Conservation (phyloP, 2,329 filamentous ascomycete genomes). For the Fusarium hainanense region DNA sequence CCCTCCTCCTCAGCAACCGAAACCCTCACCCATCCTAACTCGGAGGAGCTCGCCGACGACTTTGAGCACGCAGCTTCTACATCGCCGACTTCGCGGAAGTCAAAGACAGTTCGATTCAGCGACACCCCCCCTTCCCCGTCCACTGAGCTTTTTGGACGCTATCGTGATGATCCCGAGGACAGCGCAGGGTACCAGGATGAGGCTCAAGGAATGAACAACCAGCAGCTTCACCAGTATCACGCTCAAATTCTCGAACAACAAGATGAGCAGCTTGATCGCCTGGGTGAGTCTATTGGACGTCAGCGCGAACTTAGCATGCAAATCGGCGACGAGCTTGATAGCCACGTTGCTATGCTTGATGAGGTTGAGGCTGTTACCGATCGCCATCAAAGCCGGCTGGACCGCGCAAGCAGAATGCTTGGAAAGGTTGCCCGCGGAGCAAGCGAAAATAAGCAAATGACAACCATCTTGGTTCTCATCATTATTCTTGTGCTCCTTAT, state of each 20-base stretch:
- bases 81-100: conserved; percentile 47
- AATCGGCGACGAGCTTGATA: conserved; percentile 95
- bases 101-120: conserved; percentile 89
- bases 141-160: conserved; percentile 65
- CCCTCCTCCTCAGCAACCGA: conserved; percentile 60
- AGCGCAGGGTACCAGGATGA: conserved; percentile 69
- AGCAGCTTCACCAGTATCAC: conserved; percentile 90
- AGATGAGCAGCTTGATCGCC: conserved; percentile 88
- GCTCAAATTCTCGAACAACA: conserved; percentile 84
- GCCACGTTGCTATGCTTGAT: conserved; percentile 88
- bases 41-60: conserved; percentile 69
- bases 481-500: conserved; percentile 85
- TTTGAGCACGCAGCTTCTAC: conserved; percentile 71
- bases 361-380: conserved; percentile 88
- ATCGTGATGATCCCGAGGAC: conserved; percentile 75
- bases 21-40: conserved; percentile 71
- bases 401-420: conserved; percentile 78
- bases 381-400: conserved; percentile 79
- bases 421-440: conserved; percentile 78
- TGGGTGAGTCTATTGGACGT: conserved; percentile 87
- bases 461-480: conserved; percentile 82
- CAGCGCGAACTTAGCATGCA: conserved; percentile 94
- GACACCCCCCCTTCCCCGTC: conserved; percentile 65
- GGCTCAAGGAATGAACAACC: conserved; percentile 74
- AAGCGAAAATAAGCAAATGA: conserved; percentile 88